A percentile compares a stretch with the other conserved stretches of the same genome.
Conservation (phyloP, 179 eudicot genomes). For the Actinidia arguta region DNA sequence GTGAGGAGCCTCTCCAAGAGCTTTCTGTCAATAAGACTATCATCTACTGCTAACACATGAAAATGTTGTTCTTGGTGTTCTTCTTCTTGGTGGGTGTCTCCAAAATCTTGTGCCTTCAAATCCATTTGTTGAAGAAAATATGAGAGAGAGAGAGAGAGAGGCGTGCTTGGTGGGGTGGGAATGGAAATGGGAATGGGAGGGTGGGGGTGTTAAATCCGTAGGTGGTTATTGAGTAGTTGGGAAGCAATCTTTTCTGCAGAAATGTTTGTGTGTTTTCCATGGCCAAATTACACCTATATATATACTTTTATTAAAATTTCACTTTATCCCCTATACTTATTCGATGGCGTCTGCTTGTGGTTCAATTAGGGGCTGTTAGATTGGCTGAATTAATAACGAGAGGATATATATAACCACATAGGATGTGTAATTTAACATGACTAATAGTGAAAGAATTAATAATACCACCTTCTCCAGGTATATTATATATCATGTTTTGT, state of each 20-base stretch:
- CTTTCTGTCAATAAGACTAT: slow-evolving; percentile 51
- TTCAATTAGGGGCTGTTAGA: no score
- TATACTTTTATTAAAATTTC: neutral
- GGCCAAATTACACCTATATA: neutral
- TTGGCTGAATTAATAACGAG: no score
- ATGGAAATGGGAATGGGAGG: neutral
- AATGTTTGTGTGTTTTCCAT: slow-evolving; percentile 10
- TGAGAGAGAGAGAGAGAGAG: slow-evolving; percentile 15
- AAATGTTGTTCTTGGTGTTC: slow-evolving; percentile 27
- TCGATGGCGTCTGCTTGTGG: neutral
- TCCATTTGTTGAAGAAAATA: slow-evolving; percentile 11
- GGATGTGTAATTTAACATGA: no score
- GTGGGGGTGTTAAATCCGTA: neutral
- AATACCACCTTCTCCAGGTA: no score
- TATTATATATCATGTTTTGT: no score
- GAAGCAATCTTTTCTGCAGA: slow-evolving; percentile 30
- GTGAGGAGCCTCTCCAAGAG: slow-evolving; percentile 63
- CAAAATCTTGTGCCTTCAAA: slow-evolving; percentile 9
- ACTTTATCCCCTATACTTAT: neutral
- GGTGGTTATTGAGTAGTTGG: slow-evolving; percentile 36
- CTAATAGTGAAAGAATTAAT: no score
- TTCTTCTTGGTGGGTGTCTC: slow-evolving; percentile 13
- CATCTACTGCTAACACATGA: slow-evolving; percentile 65
- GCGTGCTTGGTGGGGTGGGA: neutral
- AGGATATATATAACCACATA: no score